These are phyloP conservation scores for Fusarium chlamydosporum DNA, from an alignment of 2,329 filamentous ascomycete genomes.

Conservation along the genomic window DNA sequence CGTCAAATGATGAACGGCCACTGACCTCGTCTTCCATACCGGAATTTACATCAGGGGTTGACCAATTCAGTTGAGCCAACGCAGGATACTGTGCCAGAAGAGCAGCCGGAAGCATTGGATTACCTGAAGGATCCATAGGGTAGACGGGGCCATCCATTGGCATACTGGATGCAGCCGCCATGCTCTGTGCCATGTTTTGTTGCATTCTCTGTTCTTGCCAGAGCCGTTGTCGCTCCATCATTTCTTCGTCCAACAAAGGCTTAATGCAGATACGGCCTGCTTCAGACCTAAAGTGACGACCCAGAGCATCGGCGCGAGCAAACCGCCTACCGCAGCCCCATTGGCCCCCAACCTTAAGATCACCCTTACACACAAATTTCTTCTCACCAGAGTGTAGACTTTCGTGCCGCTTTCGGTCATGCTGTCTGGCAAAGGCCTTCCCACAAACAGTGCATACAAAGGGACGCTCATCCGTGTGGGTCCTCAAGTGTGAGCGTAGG, in stretches of 20 bases:
- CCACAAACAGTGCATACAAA: slow-evolving; percentile 98
- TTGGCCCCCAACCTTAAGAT: slow-evolving; percentile 82
- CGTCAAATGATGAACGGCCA: slow-evolving; percentile 85
- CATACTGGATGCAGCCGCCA: slow-evolving; percentile 67
- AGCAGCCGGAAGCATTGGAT: slow-evolving; percentile 84
- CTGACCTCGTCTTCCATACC: slow-evolving; percentile 82
- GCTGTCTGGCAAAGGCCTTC: slow-evolving; percentile 96
- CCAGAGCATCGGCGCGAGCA: slow-evolving; percentile 93
- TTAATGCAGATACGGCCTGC: slow-evolving; percentile 97
- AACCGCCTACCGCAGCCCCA: slow-evolving; percentile 97
- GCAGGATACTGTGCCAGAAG: slow-evolving; percentile 93
- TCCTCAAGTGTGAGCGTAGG: slow-evolving; percentile 91
- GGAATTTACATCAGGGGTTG: slow-evolving; percentile 73
- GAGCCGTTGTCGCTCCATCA: slow-evolving; percentile 80
- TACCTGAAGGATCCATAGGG: slow-evolving; percentile 68
- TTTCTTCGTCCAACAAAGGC: slow-evolving; percentile 95
- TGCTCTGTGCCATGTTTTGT: slow-evolving; percentile 74
- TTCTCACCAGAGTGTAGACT: slow-evolving; percentile 97
- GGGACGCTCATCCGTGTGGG: slow-evolving; percentile 95
- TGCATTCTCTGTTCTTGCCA: slow-evolving; percentile 80
- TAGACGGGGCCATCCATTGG: slow-evolving; percentile 71
- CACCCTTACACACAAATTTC: slow-evolving; percentile 97
- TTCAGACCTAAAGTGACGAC: slow-evolving; percentile 94
- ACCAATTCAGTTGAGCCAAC: slow-evolving; percentile 91
- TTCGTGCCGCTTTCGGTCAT: slow-evolving; percentile 97